These are phyloP conservation scores for Pleurotus tuoliensis DNA, from an alignment of 768 basidiomycete genomes.

Conservation along the genomic window DNA sequence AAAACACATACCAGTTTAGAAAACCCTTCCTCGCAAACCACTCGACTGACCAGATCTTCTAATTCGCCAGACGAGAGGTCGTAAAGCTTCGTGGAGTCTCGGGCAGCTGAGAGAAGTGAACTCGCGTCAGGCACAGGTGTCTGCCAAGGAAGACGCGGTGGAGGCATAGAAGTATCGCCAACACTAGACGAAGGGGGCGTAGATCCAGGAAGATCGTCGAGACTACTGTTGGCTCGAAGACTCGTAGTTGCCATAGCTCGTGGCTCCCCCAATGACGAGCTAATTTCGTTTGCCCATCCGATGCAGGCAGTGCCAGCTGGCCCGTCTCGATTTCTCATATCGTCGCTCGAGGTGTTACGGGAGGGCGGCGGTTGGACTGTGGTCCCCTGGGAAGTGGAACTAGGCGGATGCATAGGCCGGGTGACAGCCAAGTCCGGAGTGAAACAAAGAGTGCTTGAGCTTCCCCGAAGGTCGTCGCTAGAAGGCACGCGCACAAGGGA, in stretches of 20 bases:
- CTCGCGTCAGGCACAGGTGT: background rate
- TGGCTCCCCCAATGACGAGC: background rate
- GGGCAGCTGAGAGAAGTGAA: background rate
- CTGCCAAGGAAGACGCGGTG: background rate
- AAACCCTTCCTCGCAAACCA: conserved; percentile 5
- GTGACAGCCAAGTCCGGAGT: too few relatives aligned
- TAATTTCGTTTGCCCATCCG: too few relatives aligned
- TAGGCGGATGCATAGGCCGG: too few relatives aligned
- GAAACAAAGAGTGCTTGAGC: too few relatives aligned
- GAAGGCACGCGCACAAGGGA: too few relatives aligned
- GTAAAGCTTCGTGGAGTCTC: background rate
- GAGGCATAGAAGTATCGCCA: conserved; percentile 1
- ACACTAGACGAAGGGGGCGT: background rate
- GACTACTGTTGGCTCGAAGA: background rate
- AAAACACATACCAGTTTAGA: conserved; percentile 1
- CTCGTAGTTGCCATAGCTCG: background rate
- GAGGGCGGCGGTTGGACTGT: too few relatives aligned
- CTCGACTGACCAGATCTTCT: conserved; percentile 2
- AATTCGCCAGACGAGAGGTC: background rate
- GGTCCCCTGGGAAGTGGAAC: too few relatives aligned
- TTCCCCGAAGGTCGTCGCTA: too few relatives aligned
- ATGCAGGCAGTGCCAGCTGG: too few relatives aligned
- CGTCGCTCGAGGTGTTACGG: too few relatives aligned
- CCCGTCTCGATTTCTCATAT: too few relatives aligned
- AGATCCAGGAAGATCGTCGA: background rate